Percentiles rank a stretch among this genome's conserved stretches.
Conservation (phyloP, 768 basidiomycete species). For the Cubamyces lactineus region DNA sequence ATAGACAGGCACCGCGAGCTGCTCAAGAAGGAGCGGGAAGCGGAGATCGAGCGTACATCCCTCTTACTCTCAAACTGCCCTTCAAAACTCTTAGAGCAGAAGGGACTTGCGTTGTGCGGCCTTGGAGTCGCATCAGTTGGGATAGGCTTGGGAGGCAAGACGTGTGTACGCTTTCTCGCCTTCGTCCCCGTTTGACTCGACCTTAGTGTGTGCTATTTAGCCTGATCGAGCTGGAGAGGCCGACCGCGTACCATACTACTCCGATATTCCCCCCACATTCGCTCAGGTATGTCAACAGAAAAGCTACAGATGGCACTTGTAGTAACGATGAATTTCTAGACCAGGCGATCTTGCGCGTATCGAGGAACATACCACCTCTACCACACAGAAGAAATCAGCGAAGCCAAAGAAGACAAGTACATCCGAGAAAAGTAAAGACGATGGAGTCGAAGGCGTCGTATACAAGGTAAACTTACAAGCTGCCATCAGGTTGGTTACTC, state of each 20-base stretch:
- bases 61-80: constrained; percentile 83
- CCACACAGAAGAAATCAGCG: constrained; percentile 43
- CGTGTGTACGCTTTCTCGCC: constrained; percentile 48
- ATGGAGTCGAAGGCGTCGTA: constrained; percentile 75
- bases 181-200: not conserved
- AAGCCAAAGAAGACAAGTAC: constrained; percentile 50
- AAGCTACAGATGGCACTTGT: no score
- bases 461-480: constrained; percentile 59
- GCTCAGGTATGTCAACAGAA: constrained; percentile 55
- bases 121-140: constrained; percentile 72
- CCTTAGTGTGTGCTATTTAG: constrained; percentile 50
- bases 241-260: constrained; percentile 74
- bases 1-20: constrained; percentile 69
- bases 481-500: not conserved
- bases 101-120: constrained; percentile 78
- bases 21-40: constrained; percentile 71
- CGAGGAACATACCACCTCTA: constrained; percentile 63
- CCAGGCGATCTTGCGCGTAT: constrained; percentile 90
- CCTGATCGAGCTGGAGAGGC: constrained; percentile 84
- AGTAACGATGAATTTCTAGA: constrained; percentile 39
- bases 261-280: constrained; percentile 83
- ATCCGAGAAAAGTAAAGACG: constrained; percentile 39
- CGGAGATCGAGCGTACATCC: constrained; percentile 82
- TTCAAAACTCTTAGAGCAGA: constrained; percentile 83
- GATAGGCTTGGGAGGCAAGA: constrained; percentile 91